Evolutionary conservation across 805 yeast species (phyloP), one percentile per base, ranked within the genome.

Genomic region (Monosporozyma solicola): DNA sequence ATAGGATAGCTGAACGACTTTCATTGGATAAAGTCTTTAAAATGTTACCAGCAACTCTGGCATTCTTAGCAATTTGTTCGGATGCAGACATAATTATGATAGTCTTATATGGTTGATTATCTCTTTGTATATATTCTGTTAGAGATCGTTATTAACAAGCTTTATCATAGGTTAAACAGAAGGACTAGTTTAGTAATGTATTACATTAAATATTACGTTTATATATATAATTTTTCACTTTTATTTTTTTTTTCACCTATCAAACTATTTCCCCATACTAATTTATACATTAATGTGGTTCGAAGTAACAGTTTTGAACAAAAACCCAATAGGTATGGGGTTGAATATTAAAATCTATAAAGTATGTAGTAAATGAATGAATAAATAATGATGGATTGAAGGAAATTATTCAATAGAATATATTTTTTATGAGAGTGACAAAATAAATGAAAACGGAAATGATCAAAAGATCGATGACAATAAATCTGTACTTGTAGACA

Each of bases 31-130:
- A 72, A 0, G 96, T 85, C 64, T 94, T 92, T 55, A 94, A 76
- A 16, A 82, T 75, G 5, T 92, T 83, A 49, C 95, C 90, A 4
- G 98, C 92, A n/a, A 72, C 60, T 61, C 85, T 88, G 9, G 98
- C 96, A 20, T 77, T 78, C 60, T 71, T 80, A 2, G 99, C 98
- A 47, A 91, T 86, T 49, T 76, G 71, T 69, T 84, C 91, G 22
- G 94, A 56, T 11, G 55, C 15, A 20, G 60, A 53, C 57, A 55
- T 53, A 9, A 39, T n/a, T 41, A 32, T 32, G 20, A 47, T 47
- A 33, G 29, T 15, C 15, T 35, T 15, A 25, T 41, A 11, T 22
- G 46, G 13, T 41, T 16, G 20, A 13, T 32, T 32, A 13, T 32
- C 9, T 13, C 10, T 31, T 31, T 1, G 20, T 20, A 31, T 31